Evolutionary conservation across 257 asterid genomes (phyloP).

Genomic region (Solanum megistacrolobum): DNA sequence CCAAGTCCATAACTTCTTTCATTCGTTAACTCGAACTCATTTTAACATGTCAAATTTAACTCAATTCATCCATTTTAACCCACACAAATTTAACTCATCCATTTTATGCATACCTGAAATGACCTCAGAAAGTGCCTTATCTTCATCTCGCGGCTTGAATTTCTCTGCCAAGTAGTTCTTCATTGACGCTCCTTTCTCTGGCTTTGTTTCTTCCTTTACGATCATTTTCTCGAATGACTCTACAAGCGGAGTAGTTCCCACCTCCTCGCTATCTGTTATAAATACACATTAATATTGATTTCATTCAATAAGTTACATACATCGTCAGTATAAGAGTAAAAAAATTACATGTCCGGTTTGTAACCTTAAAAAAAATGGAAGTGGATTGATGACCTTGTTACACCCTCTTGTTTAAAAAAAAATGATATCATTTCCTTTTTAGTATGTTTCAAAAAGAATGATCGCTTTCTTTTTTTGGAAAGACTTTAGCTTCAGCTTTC

Average conservation of each 20-base stretch:
- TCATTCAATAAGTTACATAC: not conserved
- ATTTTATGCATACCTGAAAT: slow-evolving; percentile 6
- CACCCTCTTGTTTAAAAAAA: no score
- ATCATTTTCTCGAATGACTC: slow-evolving; percentile 23
- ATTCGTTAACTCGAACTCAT: not conserved
- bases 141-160: slow-evolving; percentile 64
- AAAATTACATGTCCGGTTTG: not conserved
- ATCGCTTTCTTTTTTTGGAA: no score
- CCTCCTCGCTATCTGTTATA: slow-evolving; percentile 37
- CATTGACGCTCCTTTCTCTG: slow-evolving; percentile 37
- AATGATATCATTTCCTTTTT: no score
- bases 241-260: slow-evolving; percentile 29
- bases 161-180: slow-evolving; percentile 42
- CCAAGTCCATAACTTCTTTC: no score
- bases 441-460: no score
- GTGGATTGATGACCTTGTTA: not conserved
- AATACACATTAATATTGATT: not conserved
- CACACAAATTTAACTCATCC: not conserved
- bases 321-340: not conserved
- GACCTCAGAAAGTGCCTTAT: slow-evolving; percentile 52
- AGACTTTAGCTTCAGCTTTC: no score
- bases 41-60: not conserved
- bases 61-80: not conserved
- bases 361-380: not conserved
- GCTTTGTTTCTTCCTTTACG: slow-evolving; percentile 1